Evolutionary conservation across 176 grass and related monocot species (phyloP).

Genomic region (Miscanthus lutarioriparius): DNA sequence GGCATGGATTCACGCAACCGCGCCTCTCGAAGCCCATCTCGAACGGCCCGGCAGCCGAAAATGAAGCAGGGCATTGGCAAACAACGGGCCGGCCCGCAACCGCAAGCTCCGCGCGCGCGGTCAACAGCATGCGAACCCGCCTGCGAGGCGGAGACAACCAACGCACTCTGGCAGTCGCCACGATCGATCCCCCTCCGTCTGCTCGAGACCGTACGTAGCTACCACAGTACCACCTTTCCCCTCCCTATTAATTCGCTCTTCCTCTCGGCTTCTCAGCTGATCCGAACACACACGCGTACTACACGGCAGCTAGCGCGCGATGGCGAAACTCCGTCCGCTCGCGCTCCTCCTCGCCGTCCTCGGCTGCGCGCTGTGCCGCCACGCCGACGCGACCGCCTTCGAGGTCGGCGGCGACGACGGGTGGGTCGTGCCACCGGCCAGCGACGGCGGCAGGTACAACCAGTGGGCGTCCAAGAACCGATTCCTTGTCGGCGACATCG

Average conservation of each 20-base stretch:
- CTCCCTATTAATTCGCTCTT: constrained; percentile 31
- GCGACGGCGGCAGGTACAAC: constrained; percentile 44
- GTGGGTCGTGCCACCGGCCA: constrained; percentile 56
- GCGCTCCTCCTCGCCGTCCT: constrained; percentile 19
- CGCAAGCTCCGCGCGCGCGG: neutral
- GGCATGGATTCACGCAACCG: too few relatives aligned
- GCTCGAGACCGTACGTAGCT: neutral
- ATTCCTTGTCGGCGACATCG: constrained; percentile 73
- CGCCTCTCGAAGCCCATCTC: neutral
- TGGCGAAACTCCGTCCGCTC: constrained; percentile 1
- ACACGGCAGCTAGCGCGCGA: neutral
- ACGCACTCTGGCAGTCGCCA: neutral
- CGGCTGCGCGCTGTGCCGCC: neutral
- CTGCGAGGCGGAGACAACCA: too few relatives aligned
- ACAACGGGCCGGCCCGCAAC: neutral
- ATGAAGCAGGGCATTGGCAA: neutral
- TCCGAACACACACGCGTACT: neutral
- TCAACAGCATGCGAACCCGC: neutral
- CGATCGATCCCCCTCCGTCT: constrained; percentile 7
- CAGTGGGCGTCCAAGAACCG: constrained; percentile 84
- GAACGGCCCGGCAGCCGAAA: neutral
- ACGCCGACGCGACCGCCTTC: constrained; percentile 42
- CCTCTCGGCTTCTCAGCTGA: neutral
- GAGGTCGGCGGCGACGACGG: constrained; percentile 70
- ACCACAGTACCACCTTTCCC: neutral